Evolutionary conservation across 306 rosid species (phyloP).

Genomic region (Rosa multiflora): DNA sequence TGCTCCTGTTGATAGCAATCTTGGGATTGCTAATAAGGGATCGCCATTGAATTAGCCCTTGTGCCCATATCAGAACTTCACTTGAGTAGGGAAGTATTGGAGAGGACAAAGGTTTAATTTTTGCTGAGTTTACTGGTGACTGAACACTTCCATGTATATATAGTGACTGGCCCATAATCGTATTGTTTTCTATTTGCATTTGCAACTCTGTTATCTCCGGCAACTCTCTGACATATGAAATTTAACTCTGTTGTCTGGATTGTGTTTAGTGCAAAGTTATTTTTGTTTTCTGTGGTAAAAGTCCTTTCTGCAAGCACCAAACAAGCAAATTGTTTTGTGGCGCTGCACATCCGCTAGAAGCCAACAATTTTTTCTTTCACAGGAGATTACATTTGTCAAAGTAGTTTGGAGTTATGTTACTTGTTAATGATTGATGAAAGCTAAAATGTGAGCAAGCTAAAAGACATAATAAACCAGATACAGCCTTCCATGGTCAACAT

Average conservation of each 20-base stretch:
- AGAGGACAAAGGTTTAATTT: neutral
- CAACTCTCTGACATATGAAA: neutral
- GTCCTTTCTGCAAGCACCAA: neutral
- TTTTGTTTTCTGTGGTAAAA: too few relatives aligned
- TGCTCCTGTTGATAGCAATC: slow-evolving; percentile 37
- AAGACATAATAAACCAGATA: neutral
- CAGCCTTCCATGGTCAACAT: neutral
- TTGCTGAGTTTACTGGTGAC: neutral
- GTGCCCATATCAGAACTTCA: neutral
- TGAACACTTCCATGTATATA: neutral
- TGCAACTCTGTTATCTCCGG: neutral
- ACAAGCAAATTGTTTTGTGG: neutral
- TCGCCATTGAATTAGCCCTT: too few relatives aligned
- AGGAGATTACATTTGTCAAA: neutral
- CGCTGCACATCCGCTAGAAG: neutral
- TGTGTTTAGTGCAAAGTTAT: neutral
- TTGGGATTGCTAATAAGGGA: neutral
- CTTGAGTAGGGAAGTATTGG: neutral
- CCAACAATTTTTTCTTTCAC: neutral
- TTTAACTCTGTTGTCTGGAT: neutral
- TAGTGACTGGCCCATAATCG: neutral
- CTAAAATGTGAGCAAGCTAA: neutral
- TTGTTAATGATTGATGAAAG: neutral
- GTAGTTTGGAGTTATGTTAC: neutral
- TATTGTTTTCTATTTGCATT: neutral